Conservation (phyloP, 2,329 filamentous ascomycete genomes). For the Hymenoscyphus scutula region DNA sequence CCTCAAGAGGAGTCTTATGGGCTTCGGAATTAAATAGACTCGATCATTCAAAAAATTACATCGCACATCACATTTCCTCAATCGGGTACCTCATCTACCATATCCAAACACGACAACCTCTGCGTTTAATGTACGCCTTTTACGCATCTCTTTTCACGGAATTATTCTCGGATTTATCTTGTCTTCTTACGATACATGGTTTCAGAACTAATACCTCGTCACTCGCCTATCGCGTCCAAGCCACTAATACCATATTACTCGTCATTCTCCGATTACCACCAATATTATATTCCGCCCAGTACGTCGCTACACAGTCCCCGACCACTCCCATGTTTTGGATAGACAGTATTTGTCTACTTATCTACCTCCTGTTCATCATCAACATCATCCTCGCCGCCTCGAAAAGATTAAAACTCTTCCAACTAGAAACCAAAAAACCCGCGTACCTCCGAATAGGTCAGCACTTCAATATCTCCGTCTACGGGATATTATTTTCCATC, state of each 20-base stretch:
- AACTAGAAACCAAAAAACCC: neutral
- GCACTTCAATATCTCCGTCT: neutral
- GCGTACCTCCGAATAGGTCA: neutral
- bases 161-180: conserved; percentile 12
- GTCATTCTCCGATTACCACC: neutral
- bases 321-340: neutral
- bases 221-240: conserved; percentile 9
- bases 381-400: neutral
- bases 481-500: neutral
- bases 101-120: neutral
- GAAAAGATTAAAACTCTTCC: neutral
- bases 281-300: neutral
- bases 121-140: conserved; percentile 10
- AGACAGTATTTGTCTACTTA: neutral
- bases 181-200: conserved; percentile 10
- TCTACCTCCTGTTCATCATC: neutral
- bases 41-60: neutral
- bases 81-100: neutral
- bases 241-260: neutral
- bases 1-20: conserved; percentile 13
- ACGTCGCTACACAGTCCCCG: neutral
- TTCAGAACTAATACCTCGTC: conserved; percentile 10
- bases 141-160: conserved; percentile 15
- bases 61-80: neutral
- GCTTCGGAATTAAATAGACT: conserved; percentile 17